Evolutionary conservation across 2,329 filamentous ascomycete genomes (phyloP).

Genomic region (Pseudogymnoascus sp.): DNA sequence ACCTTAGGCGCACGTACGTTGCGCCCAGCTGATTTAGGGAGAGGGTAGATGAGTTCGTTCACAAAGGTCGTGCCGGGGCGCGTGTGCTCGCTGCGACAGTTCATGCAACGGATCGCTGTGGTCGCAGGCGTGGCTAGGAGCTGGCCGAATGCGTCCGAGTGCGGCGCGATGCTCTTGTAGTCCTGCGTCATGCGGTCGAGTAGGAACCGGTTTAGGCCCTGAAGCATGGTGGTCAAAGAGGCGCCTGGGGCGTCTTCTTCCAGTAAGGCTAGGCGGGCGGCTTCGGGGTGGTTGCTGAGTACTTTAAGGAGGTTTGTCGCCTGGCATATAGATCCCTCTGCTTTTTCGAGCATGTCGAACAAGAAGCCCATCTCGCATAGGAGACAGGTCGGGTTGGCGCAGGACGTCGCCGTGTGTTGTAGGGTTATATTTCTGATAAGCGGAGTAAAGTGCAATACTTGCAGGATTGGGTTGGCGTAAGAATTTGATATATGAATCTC

Average conservation of each 20-base stretch:
- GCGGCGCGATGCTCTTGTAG: conserved; percentile 57
- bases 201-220: conserved; percentile 77
- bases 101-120: conserved; percentile 71
- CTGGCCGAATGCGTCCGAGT: conserved; percentile 60
- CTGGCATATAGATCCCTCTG: conserved; percentile 86
- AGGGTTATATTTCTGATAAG: conserved; percentile 79
- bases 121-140: conserved; percentile 62
- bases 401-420: conserved; percentile 78
- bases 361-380: conserved; percentile 92
- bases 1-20: conserved; percentile 44
- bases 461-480: conserved; percentile 85
- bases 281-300: conserved; percentile 73
- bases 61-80: conserved; percentile 70
- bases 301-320: conserved; percentile 91
- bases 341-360: conserved; percentile 97
- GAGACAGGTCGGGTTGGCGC: conserved; percentile 72
- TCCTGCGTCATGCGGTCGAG: conserved; percentile 73
- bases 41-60: conserved; percentile 78
- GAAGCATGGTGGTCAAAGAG: conserved; percentile 71
- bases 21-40: conserved; percentile 39
- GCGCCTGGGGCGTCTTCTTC: conserved; percentile 73
- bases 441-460: conserved; percentile 86
- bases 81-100: conserved; percentile 79
- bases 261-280: conserved; percentile 66
- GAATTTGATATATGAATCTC: conserved; percentile 97